These are phyloP conservation scores for Penicillium fuscoglaucum DNA, from an alignment of 2,329 filamentous ascomycete genomes.

Conservation along the genomic window DNA sequence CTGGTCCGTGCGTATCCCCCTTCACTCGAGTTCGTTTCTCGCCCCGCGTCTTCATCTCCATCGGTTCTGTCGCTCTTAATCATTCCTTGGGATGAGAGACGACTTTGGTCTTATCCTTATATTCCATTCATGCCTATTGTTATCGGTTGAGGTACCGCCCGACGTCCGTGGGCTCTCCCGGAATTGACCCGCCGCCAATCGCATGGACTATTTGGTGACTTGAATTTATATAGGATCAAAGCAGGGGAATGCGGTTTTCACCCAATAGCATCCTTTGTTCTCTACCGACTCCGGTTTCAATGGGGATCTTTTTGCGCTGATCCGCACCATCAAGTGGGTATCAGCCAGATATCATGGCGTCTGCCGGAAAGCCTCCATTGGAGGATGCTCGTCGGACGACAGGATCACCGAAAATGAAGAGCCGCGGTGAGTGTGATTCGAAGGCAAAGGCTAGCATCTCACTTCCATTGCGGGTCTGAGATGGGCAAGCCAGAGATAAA, in stretches of 20 bases:
- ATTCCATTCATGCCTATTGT: conserved; percentile 11
- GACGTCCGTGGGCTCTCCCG: conserved; percentile 11
- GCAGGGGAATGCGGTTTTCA: conserved; percentile 42
- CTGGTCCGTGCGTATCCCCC: conserved; percentile 29
- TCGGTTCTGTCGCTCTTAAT: conserved; percentile 21
- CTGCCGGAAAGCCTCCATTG: conserved; percentile 44
- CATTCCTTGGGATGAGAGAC: conserved; percentile 20
- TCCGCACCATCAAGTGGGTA: conserved; percentile 35
- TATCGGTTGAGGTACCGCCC: conserved; percentile 12
- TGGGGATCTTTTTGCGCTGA: conserved; percentile 43
- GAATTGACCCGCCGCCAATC: conserved; percentile 23
- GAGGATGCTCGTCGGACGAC: conserved; percentile 48
- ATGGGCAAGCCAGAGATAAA: conserved; percentile 9
- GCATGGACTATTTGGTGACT: conserved; percentile 19
- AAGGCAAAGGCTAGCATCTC: background rate
- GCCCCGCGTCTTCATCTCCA: conserved; percentile 25
- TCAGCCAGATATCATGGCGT: conserved; percentile 42
- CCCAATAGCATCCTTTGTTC: conserved; percentile 29
- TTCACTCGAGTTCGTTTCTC: conserved; percentile 26
- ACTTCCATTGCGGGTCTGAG: background rate
- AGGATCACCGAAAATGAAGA: conserved; percentile 50
- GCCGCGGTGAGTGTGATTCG: conserved; percentile 45
- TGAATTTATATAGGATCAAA: conserved; percentile 16
- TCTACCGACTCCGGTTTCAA: conserved; percentile 37
- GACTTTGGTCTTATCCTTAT: conserved; percentile 18